A percentile compares a stretch with the other conserved stretches of the same genome.
phyloP scores from a whole-genome alignment of 805 yeast species.

The Lipomyces starkeyi region DNA sequence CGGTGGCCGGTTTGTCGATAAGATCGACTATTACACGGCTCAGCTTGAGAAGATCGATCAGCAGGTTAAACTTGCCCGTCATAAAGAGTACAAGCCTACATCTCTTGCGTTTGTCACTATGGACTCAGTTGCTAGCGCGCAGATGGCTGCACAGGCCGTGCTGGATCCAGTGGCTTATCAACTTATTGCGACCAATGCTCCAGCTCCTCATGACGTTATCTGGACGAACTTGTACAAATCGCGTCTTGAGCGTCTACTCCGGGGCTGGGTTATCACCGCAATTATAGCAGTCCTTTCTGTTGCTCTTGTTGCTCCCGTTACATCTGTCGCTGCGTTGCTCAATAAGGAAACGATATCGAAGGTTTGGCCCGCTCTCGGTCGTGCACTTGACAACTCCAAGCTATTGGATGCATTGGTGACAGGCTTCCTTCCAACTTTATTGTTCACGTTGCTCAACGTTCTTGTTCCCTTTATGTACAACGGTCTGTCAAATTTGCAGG shows the following conservation, averaged over 20 bases:
- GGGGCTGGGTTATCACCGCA: conserved; percentile 67
- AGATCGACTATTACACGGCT: conserved; percentile 76
- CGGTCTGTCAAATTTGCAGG: conserved; percentile 82
- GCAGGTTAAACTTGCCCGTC: conserved; percentile 68
- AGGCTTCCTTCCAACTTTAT: conserved; percentile 87
- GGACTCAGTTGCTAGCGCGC: conserved; percentile 95
- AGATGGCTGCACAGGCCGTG: conserved; percentile 94
- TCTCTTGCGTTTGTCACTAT: conserved; percentile 93
- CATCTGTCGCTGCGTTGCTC: conserved; percentile 80
- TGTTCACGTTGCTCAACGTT: conserved; percentile 83
- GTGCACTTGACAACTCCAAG: conserved; percentile 62
- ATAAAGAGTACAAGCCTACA: conserved; percentile 75
- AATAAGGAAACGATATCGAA: conserved; percentile 77
- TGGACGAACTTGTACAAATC: conserved; percentile 91
- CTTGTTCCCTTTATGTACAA: conserved; percentile 85
- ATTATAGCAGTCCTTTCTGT: conserved; percentile 72
- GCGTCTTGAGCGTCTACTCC: conserved; percentile 68
- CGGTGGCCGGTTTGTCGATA: conserved; percentile 72
- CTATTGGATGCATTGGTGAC: conserved; percentile 84
- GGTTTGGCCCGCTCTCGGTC: conserved; percentile 84
- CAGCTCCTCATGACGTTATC: conserved; percentile 93
- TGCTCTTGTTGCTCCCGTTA: conserved; percentile 79
- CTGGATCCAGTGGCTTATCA: conserved; percentile 87
- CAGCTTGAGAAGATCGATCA: conserved; percentile 72
- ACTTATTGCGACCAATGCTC: conserved; percentile 82